Conservation (phyloP, 2,329 filamentous ascomycete species). For the Fonsecaea pedrosoi region DNA sequence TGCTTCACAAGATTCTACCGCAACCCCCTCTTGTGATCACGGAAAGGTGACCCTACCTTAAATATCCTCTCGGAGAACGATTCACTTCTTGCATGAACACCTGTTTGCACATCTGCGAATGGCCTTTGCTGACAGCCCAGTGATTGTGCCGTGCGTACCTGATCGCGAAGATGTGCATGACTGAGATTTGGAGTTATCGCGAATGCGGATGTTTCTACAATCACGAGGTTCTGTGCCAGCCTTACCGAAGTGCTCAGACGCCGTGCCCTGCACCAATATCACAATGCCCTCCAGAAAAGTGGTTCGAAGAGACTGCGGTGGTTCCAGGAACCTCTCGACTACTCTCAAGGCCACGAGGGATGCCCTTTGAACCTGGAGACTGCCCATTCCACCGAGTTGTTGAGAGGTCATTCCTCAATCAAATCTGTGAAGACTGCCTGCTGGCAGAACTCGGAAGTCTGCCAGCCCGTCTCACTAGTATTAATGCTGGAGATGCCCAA, state of each 20-base stretch:
- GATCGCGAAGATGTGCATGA: slow-evolving; percentile 33
- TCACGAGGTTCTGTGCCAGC: slow-evolving; percentile 31
- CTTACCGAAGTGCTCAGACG: slow-evolving; percentile 14
- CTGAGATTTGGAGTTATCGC: slow-evolving; percentile 39
- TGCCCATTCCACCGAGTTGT: slow-evolving; percentile 32
- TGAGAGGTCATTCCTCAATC: slow-evolving; percentile 38
- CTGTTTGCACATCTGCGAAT: neutral
- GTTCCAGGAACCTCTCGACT: slow-evolving; percentile 5
- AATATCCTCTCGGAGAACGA: slow-evolving; percentile 20
- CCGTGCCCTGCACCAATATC: slow-evolving; percentile 24
- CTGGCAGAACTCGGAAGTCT: slow-evolving; percentile 22
- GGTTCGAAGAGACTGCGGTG: slow-evolving; percentile 19
- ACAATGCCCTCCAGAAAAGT: slow-evolving; percentile 20
- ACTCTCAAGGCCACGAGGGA: slow-evolving; percentile 12
- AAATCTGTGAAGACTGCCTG: slow-evolving; percentile 39
- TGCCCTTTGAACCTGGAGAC: slow-evolving; percentile 19
- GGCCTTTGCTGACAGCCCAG: neutral
- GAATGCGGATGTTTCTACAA: slow-evolving; percentile 39
- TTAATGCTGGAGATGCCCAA: neutral
- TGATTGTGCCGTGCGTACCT: neutral
- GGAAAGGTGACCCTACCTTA: slow-evolving; percentile 25
- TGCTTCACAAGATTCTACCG: slow-evolving; percentile 17
- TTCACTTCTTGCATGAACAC: slow-evolving; percentile 19
- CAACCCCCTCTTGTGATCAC: slow-evolving; percentile 25
- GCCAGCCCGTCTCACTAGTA: neutral